Evolutionary conservation across 108 stramenopile genomes (phyloP), one percentile per base, ranked within the genome.

Genomic region (Aureococcus anophagefferens): DNA sequence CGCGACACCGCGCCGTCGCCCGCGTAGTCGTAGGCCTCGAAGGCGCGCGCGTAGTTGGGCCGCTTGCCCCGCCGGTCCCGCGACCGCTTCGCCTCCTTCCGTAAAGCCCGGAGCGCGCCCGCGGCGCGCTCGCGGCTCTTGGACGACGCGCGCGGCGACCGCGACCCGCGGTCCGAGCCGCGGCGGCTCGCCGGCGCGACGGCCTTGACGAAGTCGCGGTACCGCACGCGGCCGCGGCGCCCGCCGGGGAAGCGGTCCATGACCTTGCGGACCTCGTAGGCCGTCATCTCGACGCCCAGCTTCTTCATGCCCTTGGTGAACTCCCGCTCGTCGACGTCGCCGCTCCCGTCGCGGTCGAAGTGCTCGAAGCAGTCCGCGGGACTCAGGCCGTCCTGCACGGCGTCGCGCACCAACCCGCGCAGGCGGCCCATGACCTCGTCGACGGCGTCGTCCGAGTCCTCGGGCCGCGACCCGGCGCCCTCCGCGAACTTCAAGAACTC

Each of bases 241-340:
- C 37, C 37, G 37, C 51, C 51, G 51, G 51, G 21, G 25, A 59
- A 59, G 21, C 25, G 21, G 7, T 59, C 21, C 21, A 4, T 1
- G 51, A 18, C 1, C 51, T 59, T 59, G 17, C 25, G 17, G 51
- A 25, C 21, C 70, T 71, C 70, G 33, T 33, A 16, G 62, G 51
- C 35, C 62, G 62, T 63, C 28, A 64, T 18, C 32, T 36, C 31
- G 33, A 64, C 62, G 32, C 62, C n/a, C 28, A 71, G 70, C 63
- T 51, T 71, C 63, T 71, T 71, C 34, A 33, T 9, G 35, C 63
- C 70, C 30, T 37, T 62, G 62, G 25, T 35, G 63, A 71, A 63
- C 63, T 71, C 70, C 21, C 31, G 34, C 63, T 63, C 70, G 63
- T 71, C 70, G 30, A 71, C 35, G 35, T 71, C 70, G 11, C 70